A percentile compares a stretch with the other conserved stretches of the same genome.
phyloP scores from a whole-genome alignment of 768 basidiomycete species.

The Boletus reticulatus region DNA sequence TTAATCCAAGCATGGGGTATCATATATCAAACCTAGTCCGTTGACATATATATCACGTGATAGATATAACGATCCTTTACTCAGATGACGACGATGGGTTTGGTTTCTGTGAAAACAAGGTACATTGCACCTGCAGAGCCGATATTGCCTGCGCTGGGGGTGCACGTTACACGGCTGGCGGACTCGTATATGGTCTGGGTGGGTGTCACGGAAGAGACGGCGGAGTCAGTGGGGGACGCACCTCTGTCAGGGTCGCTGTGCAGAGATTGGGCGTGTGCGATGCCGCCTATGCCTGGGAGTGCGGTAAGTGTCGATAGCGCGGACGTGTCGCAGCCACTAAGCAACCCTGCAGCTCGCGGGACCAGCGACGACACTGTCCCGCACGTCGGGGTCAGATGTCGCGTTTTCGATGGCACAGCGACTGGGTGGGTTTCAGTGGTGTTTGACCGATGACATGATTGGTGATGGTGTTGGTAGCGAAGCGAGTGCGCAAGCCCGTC shows the following conservation, averaged over 20 bases:
- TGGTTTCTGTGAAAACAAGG: conserved; percentile 45
- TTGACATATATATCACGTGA: conserved; percentile 20
- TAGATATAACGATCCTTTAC: neutral
- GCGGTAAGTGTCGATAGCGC: conserved; percentile 19
- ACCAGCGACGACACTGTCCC: conserved; percentile 63
- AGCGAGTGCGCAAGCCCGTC: conserved; percentile 62
- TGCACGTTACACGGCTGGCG: conserved; percentile 65
- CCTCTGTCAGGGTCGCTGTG: conserved; percentile 55
- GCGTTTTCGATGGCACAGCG: conserved; percentile 76
- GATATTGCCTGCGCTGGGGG: conserved; percentile 53
- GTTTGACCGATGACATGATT: neutral
- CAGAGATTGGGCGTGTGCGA: conserved; percentile 81
- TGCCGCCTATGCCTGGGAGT: conserved; percentile 47
- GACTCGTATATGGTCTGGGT: conserved; percentile 85
- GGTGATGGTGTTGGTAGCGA: conserved; percentile 41
- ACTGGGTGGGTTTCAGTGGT: conserved; percentile 53
- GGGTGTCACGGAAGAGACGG: conserved; percentile 51
- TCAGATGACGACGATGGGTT: neutral
- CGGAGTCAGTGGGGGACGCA: conserved; percentile 47
- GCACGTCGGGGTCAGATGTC: conserved; percentile 57
- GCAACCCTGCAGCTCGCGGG: conserved; percentile 1
- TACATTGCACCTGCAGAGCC: conserved; percentile 50
- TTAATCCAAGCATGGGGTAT: no score
- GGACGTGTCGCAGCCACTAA: neutral
- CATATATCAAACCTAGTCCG: no score